Evolutionary conservation across 768 basidiomycete genomes (phyloP).

Genomic region (Tricholoma saponaceum): DNA sequence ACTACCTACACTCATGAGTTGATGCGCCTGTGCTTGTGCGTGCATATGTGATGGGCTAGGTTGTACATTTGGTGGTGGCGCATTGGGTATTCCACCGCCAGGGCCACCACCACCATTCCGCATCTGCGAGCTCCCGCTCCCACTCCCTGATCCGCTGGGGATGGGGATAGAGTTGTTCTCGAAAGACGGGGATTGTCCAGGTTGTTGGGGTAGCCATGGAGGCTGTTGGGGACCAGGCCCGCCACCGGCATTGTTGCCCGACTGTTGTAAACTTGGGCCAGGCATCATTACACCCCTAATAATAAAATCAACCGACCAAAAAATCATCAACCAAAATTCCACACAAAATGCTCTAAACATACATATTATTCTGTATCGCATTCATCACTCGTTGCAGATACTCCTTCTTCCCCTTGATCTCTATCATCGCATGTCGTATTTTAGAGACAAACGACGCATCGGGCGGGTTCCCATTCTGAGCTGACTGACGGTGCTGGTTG

Average conservation of each 20-base stretch:
- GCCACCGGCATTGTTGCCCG: slow-evolving; percentile 21
- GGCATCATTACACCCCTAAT: slow-evolving; percentile 11
- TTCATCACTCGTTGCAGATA: slow-evolving; percentile 30
- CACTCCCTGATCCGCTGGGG: background rate
- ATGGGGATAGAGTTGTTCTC: slow-evolving; percentile 5
- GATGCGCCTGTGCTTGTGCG: slow-evolving; percentile 20
- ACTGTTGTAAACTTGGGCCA: slow-evolving; percentile 18
- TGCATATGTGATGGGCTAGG: slow-evolving; percentile 30
- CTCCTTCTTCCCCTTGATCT: slow-evolving; percentile 34
- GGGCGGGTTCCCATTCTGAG: slow-evolving; percentile 6
- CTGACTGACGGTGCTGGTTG: background rate
- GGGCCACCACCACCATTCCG: background rate
- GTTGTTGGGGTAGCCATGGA: slow-evolving; percentile 13
- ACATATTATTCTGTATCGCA: slow-evolving; percentile 29
- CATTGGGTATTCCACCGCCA: slow-evolving; percentile 1
- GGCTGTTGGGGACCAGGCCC: slow-evolving; percentile 4
- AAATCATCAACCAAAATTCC: background rate
- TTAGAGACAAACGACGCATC: slow-evolving; percentile 19
- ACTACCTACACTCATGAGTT: slow-evolving; percentile 20
- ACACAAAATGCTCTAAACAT: slow-evolving; percentile 11
- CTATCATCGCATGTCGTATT: slow-evolving; percentile 17
- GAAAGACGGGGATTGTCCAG: slow-evolving; percentile 1
- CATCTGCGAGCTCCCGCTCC: background rate
- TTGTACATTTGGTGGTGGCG: slow-evolving; percentile 13
- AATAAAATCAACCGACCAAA: background rate